Conservation (phyloP, 768 basidiomycete genomes). For the Hebeloma cylindrosporum region DNA sequence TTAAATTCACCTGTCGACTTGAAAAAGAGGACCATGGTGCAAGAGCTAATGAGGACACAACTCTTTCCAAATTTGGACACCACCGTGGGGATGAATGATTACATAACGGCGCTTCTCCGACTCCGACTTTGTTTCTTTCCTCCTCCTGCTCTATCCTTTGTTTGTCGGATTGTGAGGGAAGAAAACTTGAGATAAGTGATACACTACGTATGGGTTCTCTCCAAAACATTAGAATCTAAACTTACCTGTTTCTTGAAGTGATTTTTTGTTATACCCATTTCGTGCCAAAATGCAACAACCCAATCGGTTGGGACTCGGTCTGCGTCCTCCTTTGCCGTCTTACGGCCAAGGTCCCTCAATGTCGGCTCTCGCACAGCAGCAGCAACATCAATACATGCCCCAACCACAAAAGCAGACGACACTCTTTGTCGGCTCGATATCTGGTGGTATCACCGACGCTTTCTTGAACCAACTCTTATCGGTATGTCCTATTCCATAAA, state of each 20-base stretch:
- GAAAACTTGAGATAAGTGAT: too few relatives aligned
- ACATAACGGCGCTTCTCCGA: too few relatives aligned
- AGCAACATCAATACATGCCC: slow-evolving; percentile 70
- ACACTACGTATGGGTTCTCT: too few relatives aligned
- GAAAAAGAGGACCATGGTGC: slow-evolving; percentile 53
- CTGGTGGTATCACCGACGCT: slow-evolving; percentile 83
- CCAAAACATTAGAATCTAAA: too few relatives aligned
- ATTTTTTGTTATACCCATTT: background rate
- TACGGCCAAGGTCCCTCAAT: slow-evolving; percentile 93
- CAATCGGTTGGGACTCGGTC: slow-evolving; percentile 83
- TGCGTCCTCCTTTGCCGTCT: slow-evolving; percentile 84
- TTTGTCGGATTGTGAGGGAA: too few relatives aligned
- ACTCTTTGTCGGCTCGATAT: slow-evolving; percentile 93
- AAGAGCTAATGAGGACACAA: too few relatives aligned
- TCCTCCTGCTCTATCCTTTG: too few relatives aligned
- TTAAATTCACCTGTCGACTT: slow-evolving; percentile 39
- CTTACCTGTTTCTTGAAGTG: too few relatives aligned
- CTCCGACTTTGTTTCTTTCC: too few relatives aligned
- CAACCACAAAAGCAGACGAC: slow-evolving; percentile 64
- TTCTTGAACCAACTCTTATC: slow-evolving; percentile 78
- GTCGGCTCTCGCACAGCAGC: slow-evolving; percentile 86
- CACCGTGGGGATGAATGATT: too few relatives aligned
- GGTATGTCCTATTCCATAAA: slow-evolving; percentile 44
- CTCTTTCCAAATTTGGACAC: too few relatives aligned
- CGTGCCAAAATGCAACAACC: slow-evolving; percentile 59